Evolutionary conservation across 257 asterid species (phyloP).

Genomic region (Solanum ossicruentum): DNA sequence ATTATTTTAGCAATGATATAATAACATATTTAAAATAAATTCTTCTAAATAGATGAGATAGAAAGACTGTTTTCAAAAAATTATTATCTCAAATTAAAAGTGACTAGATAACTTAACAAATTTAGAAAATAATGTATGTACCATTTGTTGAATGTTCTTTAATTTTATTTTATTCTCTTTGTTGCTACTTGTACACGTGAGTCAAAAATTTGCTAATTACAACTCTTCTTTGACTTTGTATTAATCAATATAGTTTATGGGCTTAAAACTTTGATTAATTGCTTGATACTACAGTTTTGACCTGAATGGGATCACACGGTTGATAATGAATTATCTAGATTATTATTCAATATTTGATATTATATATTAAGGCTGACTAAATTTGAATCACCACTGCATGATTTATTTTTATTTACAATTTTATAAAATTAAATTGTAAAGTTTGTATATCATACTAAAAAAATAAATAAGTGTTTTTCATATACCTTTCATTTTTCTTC

Average conservation of each 20-base stretch:
- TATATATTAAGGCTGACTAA: background rate
- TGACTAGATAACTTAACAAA: background rate
- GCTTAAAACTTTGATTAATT: background rate
- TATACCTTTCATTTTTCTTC: background rate
- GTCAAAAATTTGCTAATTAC: background rate
- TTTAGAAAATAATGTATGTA: background rate
- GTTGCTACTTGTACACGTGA: background rate
- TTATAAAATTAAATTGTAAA: too few species aligned
- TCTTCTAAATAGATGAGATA: too few species aligned
- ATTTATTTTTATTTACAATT: background rate
- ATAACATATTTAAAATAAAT: background rate
- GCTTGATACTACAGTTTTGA: background rate
- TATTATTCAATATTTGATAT: background rate
- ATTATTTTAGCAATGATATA: too few species aligned
- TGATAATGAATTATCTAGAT: background rate
- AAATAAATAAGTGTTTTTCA: too few species aligned
- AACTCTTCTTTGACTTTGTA: background rate
- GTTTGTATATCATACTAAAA: too few species aligned
- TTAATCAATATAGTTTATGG: background rate
- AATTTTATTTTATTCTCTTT: background rate
- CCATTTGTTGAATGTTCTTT: background rate
- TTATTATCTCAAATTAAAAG: background rate
- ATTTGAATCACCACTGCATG: fast-evolving
- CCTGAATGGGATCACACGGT: background rate
- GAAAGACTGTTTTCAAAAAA: too few species aligned